Evolutionary conservation across 352 stramenopile genomes (phyloP), one percentile per base, ranked within the genome.

Genomic region (Phytophthora ohioensis): DNA sequence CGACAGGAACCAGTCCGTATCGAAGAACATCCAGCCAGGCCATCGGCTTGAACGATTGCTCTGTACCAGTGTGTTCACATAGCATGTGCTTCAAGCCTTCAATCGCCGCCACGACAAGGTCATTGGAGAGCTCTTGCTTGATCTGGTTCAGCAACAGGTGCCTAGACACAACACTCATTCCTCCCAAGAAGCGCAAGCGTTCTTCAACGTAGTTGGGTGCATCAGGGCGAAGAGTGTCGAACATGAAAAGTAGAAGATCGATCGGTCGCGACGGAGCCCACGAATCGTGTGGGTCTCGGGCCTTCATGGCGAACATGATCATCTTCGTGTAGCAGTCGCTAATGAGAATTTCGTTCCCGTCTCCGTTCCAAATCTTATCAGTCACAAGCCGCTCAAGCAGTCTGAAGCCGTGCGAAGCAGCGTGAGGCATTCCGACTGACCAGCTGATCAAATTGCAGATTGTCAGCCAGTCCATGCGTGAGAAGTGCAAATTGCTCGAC

Each of bases 251-350:
- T 4, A 93, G 67, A 13, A 93, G 67, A 51, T 90, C 77, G 15
- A 89, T 64, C 0, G 84, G 75, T 0, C 80, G 72, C 3, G 73
- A 77, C 0, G 57, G 45, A 7, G 67, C 41, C 81, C 81, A 90
- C 4, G 60, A 71, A 43, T 80, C 66, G 27, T 75, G 59, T 11
- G 55, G 43, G 30, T 69, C 60, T 38, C 69, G 57, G 6, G 67
- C 53, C 42, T 84, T 76, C 41, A 91, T 78, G 0, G 84, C 84
- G 21, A 91, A 91, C 68, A 90, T 73, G 15, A 91, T 75, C 62
- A 81, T 80, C 64, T 85, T 87, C 21, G 80, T 88, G 57, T 87
- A 93, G 48, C 79, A 83, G 55, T 90, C 82, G 59, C 76, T 88
- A 21, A 91, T 64, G 4, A 87, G 76, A 43, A 89, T 81, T 15